These are phyloP conservation scores for Calophaca sinica DNA, from an alignment of 306 rosid genomes.

Conservation along the genomic window DNA sequence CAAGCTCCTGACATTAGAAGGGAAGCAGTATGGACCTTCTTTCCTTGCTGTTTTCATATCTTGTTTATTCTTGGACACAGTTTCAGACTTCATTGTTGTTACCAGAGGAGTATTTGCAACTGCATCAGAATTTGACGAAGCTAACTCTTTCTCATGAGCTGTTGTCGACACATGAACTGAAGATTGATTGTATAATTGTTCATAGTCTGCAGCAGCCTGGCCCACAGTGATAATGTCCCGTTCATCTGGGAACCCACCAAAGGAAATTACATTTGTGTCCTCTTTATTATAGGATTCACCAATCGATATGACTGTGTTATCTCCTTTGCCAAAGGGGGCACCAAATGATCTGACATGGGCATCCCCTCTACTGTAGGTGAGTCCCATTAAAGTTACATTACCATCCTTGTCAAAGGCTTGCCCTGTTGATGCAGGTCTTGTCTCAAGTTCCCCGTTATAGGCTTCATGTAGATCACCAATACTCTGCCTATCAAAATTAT, in stretches of 20 bases:
- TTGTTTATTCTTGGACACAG: slow-evolving; percentile 60
- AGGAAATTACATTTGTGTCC: slow-evolving; percentile 60
- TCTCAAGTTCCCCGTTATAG: slow-evolving; percentile 57
- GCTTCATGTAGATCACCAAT: slow-evolving; percentile 55
- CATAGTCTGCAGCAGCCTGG: slow-evolving; percentile 59
- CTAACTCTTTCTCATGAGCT: slow-evolving; percentile 56
- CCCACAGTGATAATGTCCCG: slow-evolving; percentile 63
- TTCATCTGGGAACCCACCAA: slow-evolving; percentile 73
- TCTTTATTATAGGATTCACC: slow-evolving; percentile 61
- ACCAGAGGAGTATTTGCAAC: slow-evolving; percentile 47
- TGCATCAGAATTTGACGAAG: slow-evolving; percentile 55
- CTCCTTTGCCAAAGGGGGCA: slow-evolving; percentile 55
- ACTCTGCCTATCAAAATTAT: slow-evolving; percentile 52
- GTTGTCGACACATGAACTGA: slow-evolving; percentile 62
- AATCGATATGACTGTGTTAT: slow-evolving; percentile 53
- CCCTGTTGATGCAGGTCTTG: slow-evolving; percentile 54
- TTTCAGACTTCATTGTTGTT: slow-evolving; percentile 59
- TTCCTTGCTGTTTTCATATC: slow-evolving; percentile 65
- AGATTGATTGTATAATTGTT: slow-evolving; percentile 62
- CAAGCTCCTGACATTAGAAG: slow-evolving; percentile 85
- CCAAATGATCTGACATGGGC: slow-evolving; percentile 55
- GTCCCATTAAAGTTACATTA: slow-evolving; percentile 56
- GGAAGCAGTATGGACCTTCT: slow-evolving; percentile 90
- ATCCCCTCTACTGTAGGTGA: slow-evolving; percentile 59
- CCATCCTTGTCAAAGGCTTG: slow-evolving; percentile 64